phyloP scores from a whole-genome alignment of 768 basidiomycete genomes.

The Kwoniella heveanensis region DNA sequence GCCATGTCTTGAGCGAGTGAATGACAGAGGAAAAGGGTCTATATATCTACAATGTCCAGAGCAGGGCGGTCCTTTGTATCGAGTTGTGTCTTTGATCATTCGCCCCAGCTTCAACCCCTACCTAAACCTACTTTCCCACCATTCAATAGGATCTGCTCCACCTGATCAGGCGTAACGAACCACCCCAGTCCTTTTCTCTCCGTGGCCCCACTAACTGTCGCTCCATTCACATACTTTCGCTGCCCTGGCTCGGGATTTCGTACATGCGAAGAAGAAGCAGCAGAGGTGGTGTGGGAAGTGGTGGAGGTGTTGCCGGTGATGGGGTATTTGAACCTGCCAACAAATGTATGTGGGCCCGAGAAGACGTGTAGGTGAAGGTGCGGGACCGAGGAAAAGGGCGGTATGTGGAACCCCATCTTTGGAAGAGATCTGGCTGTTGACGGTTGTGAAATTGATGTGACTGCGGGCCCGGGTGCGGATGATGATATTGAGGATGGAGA shows the following conservation, averaged over 20 bases:
- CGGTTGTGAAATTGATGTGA: not conserved
- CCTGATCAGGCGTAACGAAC: constrained; percentile 44
- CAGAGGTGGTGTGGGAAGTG: constrained; percentile 24
- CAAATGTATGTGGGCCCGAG: constrained; percentile 32
- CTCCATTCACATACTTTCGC: too few species aligned
- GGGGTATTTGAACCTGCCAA: constrained; percentile 49
- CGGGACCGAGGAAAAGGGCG: constrained; percentile 53
- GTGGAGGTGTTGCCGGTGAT: too few species aligned
- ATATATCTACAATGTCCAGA: too few species aligned
- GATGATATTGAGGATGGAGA: not conserved
- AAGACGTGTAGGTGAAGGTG: constrained; percentile 54
- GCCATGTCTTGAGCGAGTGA: too few species aligned
- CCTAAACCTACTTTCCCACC: constrained; percentile 35
- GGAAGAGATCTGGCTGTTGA: not conserved
- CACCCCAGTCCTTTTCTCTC: constrained; percentile 38
- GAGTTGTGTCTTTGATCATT: too few species aligned
- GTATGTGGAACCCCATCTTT: constrained; percentile 53
- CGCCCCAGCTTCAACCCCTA: too few species aligned
- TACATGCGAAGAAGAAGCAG: not conserved
- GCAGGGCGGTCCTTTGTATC: too few species aligned
- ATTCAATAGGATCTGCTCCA: constrained; percentile 21
- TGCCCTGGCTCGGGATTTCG: too few species aligned
- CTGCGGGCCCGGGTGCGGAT: not conserved
- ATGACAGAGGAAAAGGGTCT: too few species aligned
- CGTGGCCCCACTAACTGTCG: too few species aligned